Conservation (phyloP, 2,329 filamentous ascomycete genomes). For the Ceratocystis ficicola region DNA sequence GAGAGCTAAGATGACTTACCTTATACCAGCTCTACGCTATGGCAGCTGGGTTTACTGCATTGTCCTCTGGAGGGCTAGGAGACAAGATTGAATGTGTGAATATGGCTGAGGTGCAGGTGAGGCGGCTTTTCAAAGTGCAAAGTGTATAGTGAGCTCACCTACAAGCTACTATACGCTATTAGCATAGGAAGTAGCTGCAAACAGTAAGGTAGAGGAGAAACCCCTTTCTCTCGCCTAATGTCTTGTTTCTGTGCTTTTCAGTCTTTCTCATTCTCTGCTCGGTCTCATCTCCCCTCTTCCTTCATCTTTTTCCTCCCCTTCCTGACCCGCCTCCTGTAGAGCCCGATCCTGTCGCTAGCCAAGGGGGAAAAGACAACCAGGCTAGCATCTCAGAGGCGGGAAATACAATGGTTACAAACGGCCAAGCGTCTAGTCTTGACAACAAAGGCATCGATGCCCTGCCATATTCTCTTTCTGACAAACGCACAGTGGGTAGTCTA, state of each 20-base stretch:
- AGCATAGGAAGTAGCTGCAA: not conserved
- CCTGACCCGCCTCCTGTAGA: too few species aligned
- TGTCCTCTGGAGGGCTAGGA: not conserved
- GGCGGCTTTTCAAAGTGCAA: not conserved
- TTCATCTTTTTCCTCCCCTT: too few species aligned
- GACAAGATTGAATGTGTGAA: not conserved
- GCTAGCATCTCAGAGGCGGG: not conserved
- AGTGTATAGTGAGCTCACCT: too few species aligned
- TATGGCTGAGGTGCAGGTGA: not conserved
- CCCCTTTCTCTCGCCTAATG: not conserved
- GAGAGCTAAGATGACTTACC: not conserved
- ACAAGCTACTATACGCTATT: not conserved
- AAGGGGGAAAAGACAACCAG: not conserved
- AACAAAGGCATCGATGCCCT: not conserved
- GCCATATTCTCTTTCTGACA: not conserved
- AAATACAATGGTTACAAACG: not conserved
- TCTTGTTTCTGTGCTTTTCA: not conserved
- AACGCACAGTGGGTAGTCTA: not conserved
- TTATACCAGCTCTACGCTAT: not conserved
- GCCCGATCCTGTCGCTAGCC: too few species aligned
- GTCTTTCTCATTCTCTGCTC: too few species aligned
- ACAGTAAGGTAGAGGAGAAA: not conserved
- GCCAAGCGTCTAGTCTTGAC: not conserved
- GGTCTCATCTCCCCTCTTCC: too few species aligned
- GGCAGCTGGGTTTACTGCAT: not conserved